Evolutionary conservation across 2,329 filamentous ascomycete species (phyloP), one percentile per base, ranked within the genome.

Genomic region (Exophiala alcalophila): DNA sequence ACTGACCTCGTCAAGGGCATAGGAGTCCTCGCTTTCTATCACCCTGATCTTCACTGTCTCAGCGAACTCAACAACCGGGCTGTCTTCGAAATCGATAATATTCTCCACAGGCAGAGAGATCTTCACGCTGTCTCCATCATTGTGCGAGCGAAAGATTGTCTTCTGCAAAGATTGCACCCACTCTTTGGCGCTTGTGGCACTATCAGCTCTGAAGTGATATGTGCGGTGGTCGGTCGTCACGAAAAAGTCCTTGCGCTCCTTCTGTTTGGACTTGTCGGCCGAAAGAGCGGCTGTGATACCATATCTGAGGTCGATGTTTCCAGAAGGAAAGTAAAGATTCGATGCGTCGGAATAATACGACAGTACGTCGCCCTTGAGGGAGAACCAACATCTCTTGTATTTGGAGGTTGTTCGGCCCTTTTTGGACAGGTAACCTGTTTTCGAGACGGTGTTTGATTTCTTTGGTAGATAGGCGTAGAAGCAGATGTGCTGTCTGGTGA

Each of bases 401-500:
- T 83, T 85, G 32, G 86, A 86, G 60, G 91, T 95, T 32, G 87
- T 83, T 58, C 85, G 86, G 45, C 92, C 91, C 46, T 85, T 86
- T 66, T 97, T 97, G 42, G 80, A 81, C 2, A 98, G 72, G 59
- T 91, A 88, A 1, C 92, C 91, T 1, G 89, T 91, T 65, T 95
- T 97, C 53, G 83, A 78, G 12, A 85, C 77, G 40, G 82, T 75
- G 55, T 86, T 80, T 37, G 84, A 80, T 73, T 92, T 95, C 71
- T 90, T 94, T 5, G 89, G 89, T n/a, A 97, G 76, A 61, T 96
- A 96, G 26, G 92, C 89, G 61, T 96, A 97, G 64, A 97, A 98
- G 67, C 90, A 96, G 49, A 97, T 85, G 61, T 98, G 92, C 56
- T 83, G 85, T 49, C 84, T 75, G 0, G 92, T 97, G 59, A 98